Percentiles rank a stretch among this genome's conserved stretches.
Evolutionary conservation across 75 land plant species (phyloP).

Genomic region (Sequoiadendron giganteum): DNA sequence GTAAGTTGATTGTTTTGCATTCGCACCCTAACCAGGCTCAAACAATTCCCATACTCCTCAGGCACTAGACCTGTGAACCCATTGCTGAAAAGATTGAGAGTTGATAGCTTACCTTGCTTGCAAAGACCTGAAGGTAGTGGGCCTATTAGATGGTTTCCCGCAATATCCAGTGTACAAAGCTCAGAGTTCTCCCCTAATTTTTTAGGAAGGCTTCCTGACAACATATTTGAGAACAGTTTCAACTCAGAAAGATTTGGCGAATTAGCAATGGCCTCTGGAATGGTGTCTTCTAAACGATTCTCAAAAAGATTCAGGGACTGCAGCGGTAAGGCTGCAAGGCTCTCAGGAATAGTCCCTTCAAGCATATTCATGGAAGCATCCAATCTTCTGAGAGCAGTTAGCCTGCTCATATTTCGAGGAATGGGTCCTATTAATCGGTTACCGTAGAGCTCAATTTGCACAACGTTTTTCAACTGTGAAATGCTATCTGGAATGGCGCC

Average conservation of each 20-base stretch:
- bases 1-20: slow-evolving; percentile 33
- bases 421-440: slow-evolving; percentile 24
- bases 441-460: slow-evolving; percentile 32
- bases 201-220: slow-evolving; percentile 38
- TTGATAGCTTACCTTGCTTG: slow-evolving; percentile 30
- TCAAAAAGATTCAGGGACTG: slow-evolving; percentile 39
- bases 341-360: slow-evolving; percentile 48
- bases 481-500: slow-evolving; percentile 23
- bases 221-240: slow-evolving; percentile 37
- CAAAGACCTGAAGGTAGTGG: slow-evolving; percentile 48
- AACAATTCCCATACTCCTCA: slow-evolving; percentile 40
- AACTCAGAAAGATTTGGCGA: slow-evolving; percentile 27
- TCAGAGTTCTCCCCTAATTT: slow-evolving; percentile 28
- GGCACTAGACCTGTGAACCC: slow-evolving; percentile 49
- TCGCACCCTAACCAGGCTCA: slow-evolving; percentile 36
- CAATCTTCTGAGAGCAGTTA: slow-evolving; percentile 20
- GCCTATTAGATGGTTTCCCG: slow-evolving; percentile 43
- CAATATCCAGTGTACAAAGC: slow-evolving; percentile 42
- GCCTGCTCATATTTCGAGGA: slow-evolving; percentile 16
- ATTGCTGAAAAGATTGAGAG: slow-evolving; percentile 43
- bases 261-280: slow-evolving; percentile 36
- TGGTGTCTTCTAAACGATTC: slow-evolving; percentile 43
- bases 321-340: slow-evolving; percentile 34
- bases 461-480: slow-evolving; percentile 6
- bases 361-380: slow-evolving; percentile 66